Evolutionary conservation across 1,284 basidiomycete species (phyloP), one percentile per base, ranked within the genome.

Genomic region (Rhodotorula mucilaginosa): DNA sequence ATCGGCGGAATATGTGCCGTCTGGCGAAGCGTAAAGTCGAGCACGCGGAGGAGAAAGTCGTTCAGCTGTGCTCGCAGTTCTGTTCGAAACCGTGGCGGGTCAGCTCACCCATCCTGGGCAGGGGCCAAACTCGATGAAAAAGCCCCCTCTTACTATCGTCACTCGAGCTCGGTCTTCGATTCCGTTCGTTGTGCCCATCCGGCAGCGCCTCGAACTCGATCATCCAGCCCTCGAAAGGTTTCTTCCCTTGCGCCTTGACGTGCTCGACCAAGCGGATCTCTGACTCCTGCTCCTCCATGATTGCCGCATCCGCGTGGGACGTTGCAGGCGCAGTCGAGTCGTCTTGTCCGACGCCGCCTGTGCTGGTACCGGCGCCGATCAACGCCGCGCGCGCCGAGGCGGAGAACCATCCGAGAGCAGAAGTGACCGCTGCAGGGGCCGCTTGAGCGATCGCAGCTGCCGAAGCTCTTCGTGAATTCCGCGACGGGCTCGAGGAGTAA

Each of bases 391-490:
- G 56, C 1, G 68, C 71, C 16, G 65, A 69, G 0, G 70, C 63
- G 10, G 68, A 68, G n/a, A 75, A 68, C 74, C 74, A 75, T 13
- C 69, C 69, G n/a, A 73, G 63, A 0, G 74, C 74, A 8, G 62
- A 57, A 0, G 69, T 64, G 23, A 73, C 69, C 2, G 74, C 60
- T 2, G 69, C 58, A 0, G 65, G 61, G 29, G 67, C 67, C 1
- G 61, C 67, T 15, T 39, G 58, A 5, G 58, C 58, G 46, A 39
- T 58, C 21, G 44, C 52, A 26, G 58, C 39, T 21, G 52, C 58
- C 60, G 61, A 46, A 34, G 48, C 60, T 5, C 54, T n/a, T 1
- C 29, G 13, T 5, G 47, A n/a, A 3, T n/a, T 23, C 7, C 47
- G 29, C 8, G n/a, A 21, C 29, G 31, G 39, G 29, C 16, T 23